Conservation (phyloP, 1,284 basidiomycete species). For the Phlebopus sp. region DNA sequence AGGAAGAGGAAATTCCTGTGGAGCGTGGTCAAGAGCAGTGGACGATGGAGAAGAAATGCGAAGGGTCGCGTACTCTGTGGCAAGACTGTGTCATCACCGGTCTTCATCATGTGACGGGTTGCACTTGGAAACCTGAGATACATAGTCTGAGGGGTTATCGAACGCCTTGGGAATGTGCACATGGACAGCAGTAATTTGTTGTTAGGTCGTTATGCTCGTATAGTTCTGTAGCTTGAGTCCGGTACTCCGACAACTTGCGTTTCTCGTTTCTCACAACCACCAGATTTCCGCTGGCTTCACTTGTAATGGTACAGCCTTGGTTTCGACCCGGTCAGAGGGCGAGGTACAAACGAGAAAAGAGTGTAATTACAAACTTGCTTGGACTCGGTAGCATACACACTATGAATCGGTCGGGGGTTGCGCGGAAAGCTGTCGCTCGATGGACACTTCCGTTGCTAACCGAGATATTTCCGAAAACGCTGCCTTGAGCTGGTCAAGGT, state of each 20-base stretch:
- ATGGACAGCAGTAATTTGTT: constrained; percentile 6
- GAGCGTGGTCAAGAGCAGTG: constrained; percentile 36
- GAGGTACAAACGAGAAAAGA: no score
- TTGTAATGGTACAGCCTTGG: no score
- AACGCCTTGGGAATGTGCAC: constrained; percentile 12
- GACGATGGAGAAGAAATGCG: constrained; percentile 20
- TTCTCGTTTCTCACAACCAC: constrained; percentile 2
- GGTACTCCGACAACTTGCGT: constrained; percentile 10
- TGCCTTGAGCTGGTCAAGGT: constrained; percentile 74
- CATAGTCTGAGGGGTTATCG: constrained; percentile 21
- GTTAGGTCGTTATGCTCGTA: constrained; percentile 9
- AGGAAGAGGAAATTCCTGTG: constrained; percentile 24
- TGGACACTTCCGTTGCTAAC: constrained; percentile 64
- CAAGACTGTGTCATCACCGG: constrained; percentile 35
- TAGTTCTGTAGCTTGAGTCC: constrained; percentile 11
- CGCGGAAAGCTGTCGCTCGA: constrained; percentile 33
- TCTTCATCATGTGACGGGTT: constrained; percentile 37
- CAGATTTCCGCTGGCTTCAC: background rate
- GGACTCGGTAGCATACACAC: background rate
- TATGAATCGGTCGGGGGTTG: constrained; percentile 5
- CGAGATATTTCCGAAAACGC: constrained; percentile 86
- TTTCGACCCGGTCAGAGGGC: no score
- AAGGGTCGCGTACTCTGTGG: constrained; percentile 20
- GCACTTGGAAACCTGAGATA: constrained; percentile 42
- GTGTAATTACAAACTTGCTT: no score